Evolutionary conservation across 345 rosid genomes (phyloP), one percentile per base, ranked within the genome.

Genomic region (Melastoma malabathricum): DNA sequence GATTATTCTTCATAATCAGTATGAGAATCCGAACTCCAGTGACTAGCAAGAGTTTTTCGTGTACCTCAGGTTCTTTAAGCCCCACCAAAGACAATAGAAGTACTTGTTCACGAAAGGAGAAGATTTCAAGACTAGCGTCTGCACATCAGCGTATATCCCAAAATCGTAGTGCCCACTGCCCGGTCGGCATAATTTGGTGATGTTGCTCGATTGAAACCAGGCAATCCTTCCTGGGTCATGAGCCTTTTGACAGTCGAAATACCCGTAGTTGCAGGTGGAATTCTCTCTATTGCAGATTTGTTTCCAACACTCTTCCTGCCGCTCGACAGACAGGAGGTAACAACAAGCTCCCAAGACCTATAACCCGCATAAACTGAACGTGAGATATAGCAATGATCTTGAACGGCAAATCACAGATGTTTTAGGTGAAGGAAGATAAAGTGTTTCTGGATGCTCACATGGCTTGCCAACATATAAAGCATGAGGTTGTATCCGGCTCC

Each of bases 401-500:
- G 6, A 29, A 10, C 38, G 6, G 38, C n/a, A 2, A 29, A 10
- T 29, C 38, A 4, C 38, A 29, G 9, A 29, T 5, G 38, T 29
- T 2, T 29, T 2, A 27, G 18, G 17, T 6, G 3, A 50, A 34
- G 13, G 5, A 8, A 8, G 27, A 31, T 44, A 51, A 23, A 19
- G 13, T 3, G n/a, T 17, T 22, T 10, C 48, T 22, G 45, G 9
- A 14, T n/a, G 45, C 67, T 43, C 49, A 67, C 68, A 62, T 68
- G 77, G 46, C 73, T 72, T 23, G 77, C 77, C 48, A 72, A 59
- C 65, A 68, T 65, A 65, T 58, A 72, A 18, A 68, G 65, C 29
- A 68, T 50, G 29, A 72, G 62, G 63, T 72, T 72, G 27, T 61
- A 65, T 19, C 53, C 71, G 54, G 71, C 68, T 13, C 68, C 63